These are phyloP conservation scores for Salvia sclarea DNA, from an alignment of 305 asterid genomes.

Conservation along the genomic window DNA sequence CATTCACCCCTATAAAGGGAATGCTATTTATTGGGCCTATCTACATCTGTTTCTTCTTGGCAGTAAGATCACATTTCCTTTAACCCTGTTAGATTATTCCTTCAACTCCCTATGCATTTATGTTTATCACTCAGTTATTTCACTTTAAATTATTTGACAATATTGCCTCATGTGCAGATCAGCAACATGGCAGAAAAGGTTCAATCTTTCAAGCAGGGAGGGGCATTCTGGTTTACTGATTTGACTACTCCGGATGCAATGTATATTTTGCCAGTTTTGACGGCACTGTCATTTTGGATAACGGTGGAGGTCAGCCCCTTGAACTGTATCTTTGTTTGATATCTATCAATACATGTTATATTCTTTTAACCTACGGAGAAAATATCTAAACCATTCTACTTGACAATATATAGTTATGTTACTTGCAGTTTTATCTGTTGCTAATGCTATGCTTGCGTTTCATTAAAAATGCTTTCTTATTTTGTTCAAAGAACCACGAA, in stretches of 20 bases:
- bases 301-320: conserved; percentile 79
- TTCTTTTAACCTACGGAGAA: background rate
- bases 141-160: background rate
- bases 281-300: conserved; percentile 89
- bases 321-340: conserved; percentile 13
- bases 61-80: conserved; percentile 61
- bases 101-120: background rate
- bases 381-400: conserved; percentile 15
- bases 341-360: conserved; percentile 12
- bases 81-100: background rate
- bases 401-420: background rate
- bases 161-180: conserved; percentile 49
- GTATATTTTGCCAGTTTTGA: conserved; percentile 80
- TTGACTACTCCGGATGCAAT: conserved; percentile 79
- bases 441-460: background rate
- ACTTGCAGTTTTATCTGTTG: background rate
- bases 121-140: conserved; percentile 10
- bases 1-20: conserved; percentile 88
- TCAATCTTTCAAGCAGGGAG: conserved; percentile 87
- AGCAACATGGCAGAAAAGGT: conserved; percentile 82
- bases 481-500: conserved; percentile 7
- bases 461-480: conserved; percentile 1
- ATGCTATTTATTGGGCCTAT: conserved; percentile 73
- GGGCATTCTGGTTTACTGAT: conserved; percentile 89
- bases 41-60: conserved; percentile 82